Evolutionary conservation across 75 land plant species (phyloP), one percentile per base, ranked within the genome.

Genomic region (Pinus tabuliformis): DNA sequence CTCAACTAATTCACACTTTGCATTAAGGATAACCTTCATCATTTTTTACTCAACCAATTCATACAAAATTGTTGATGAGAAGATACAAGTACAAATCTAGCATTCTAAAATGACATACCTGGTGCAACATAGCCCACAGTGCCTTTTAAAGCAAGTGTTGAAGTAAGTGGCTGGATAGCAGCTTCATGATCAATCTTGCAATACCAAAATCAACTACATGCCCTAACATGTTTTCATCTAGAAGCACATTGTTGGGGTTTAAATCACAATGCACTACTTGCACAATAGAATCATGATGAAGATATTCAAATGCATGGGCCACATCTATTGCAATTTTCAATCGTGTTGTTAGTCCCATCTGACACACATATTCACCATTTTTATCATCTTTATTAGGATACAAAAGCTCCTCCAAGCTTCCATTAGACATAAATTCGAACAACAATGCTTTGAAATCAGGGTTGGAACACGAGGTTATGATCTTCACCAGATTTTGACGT

Each of bases 301-400:
- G 73, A 24, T 83, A 83, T 18, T 84, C 66, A 62, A 83, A 22
- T 15, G 84, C 85, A 26, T 81, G 78, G 11, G 83, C 84, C 16
- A 83, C 26, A 76, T 83, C 84, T 6, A 83, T 76, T 20, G 84
- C 78, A 59, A 83, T 83, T 2, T 81, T 78, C 74, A 83, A 63
- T 37, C 85, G 37, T n/a, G 59, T 75, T 11, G 13, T 22, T 0
- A 72, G 45, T 3, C 18, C 57, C 28, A 72, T 18, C 4, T 13
- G 42, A 64, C 39, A 37, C 3, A 0, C 39, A 37, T 37, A 2
- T n/a, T n/a, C n/a, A n/a, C n/a, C n/a, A n/a, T n/a, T n/a, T n/a
- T n/a, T n/a, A n/a, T n/a, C n/a, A 42, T 45, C 56, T 12, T 3
- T 11, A 13, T 54, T 0, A 22, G 54, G 57, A 49, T 72, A 72